These are phyloP conservation scores for Phytophthora citrophthora DNA, from an alignment of 352 stramenopile genomes.

Conservation along the genomic window DNA sequence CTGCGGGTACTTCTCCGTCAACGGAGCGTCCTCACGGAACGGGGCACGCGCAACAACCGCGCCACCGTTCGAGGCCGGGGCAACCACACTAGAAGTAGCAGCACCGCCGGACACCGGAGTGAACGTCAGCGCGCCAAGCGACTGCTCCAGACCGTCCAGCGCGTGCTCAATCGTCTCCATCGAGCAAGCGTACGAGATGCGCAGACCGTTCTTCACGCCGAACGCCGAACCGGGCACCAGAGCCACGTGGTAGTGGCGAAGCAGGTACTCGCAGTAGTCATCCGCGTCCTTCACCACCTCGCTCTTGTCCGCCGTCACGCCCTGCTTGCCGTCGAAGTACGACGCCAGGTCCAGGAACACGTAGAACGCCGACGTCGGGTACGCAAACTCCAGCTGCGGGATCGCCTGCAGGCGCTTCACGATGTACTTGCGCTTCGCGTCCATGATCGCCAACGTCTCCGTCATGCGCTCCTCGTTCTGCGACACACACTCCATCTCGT, in stretches of 20 bases:
- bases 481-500: slow-evolving; percentile 76
- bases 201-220: slow-evolving; percentile 91
- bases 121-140: slow-evolving; percentile 55
- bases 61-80: not conserved
- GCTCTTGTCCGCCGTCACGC: slow-evolving; percentile 42
- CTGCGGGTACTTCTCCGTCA: slow-evolving; percentile 72
- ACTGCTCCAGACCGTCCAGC: slow-evolving; percentile 73
- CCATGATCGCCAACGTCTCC: slow-evolving; percentile 56
- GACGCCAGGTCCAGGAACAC: slow-evolving; percentile 92
- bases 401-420: slow-evolving; percentile 87
- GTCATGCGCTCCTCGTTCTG: slow-evolving; percentile 61
- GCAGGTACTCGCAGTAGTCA: slow-evolving; percentile 93
- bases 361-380: slow-evolving; percentile 96
- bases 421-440: slow-evolving; percentile 93
- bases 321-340: slow-evolving; percentile 77
- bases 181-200: slow-evolving; percentile 97
- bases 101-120: not conserved
- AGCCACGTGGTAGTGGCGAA: slow-evolving; percentile 93
- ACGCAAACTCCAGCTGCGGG: slow-evolving; percentile 76
- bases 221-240: slow-evolving; percentile 96
- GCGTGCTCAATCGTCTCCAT: slow-evolving; percentile 85
- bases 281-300: slow-evolving; percentile 60
- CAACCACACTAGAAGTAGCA: not conserved
- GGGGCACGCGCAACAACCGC: not conserved
- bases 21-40: slow-evolving; percentile 19